Evolutionary conservation across 2,329 filamentous ascomycete genomes (phyloP).

Genomic region (Fusarium napiforme): DNA sequence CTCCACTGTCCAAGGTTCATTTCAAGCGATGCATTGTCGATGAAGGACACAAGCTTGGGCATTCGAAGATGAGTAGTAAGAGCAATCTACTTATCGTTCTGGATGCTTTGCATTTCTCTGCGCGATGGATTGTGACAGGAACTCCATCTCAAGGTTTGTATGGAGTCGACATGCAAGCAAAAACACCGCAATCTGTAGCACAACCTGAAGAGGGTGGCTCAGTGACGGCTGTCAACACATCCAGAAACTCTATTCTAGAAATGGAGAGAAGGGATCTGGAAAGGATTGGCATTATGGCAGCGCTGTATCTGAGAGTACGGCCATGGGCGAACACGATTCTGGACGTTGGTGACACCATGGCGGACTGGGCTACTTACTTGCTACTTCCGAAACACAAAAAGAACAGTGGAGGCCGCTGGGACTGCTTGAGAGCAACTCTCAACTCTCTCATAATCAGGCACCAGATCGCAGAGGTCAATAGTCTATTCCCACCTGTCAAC

Average conservation of each 20-base stretch:
- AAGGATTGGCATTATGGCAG: constrained; percentile 72
- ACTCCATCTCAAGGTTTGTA: constrained; percentile 88
- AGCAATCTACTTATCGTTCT: constrained; percentile 66
- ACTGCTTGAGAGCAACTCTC: constrained; percentile 75
- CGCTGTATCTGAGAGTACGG: constrained; percentile 77
- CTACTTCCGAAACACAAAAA: constrained; percentile 65
- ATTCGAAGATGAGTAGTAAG: constrained; percentile 64
- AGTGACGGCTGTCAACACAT: neutral
- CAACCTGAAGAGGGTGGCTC: neutral
- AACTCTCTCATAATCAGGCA: constrained; percentile 86
- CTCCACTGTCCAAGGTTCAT: constrained; percentile 75
- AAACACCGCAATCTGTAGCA: neutral
- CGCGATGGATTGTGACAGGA: constrained; percentile 90
- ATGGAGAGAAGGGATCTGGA: constrained; percentile 73
- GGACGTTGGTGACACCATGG: constrained; percentile 65
- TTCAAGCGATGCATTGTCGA: constrained; percentile 93
- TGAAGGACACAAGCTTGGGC: constrained; percentile 87
- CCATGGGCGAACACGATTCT: constrained; percentile 77
- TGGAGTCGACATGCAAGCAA: constrained; percentile 61
- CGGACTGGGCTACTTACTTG: constrained; percentile 80
- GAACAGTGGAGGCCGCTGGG: constrained; percentile 65
- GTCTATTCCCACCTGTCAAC: constrained; percentile 75
- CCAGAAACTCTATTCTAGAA: constrained; percentile 51
- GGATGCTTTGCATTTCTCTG: constrained; percentile 69
- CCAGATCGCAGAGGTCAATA: constrained; percentile 74